These are phyloP conservation scores for Calonectria crousiana DNA, from an alignment of 2,329 filamentous ascomycete species.

Conservation along the genomic window DNA sequence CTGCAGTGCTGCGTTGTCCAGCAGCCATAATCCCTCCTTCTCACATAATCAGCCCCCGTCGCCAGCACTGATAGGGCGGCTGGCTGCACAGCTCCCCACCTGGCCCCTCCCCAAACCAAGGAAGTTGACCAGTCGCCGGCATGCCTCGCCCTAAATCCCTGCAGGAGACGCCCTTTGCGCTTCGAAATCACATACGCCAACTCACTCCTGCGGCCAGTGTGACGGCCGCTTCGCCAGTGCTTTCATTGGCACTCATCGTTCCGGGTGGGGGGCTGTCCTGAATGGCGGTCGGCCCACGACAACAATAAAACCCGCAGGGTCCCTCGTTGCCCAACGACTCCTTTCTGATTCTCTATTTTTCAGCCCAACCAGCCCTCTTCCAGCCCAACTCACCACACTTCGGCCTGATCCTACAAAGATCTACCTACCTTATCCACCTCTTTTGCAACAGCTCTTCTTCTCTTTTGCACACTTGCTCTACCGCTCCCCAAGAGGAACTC, in stretches of 20 bases:
- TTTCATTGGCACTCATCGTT: slow-evolving; percentile 40
- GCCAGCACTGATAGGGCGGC: slow-evolving; percentile 58
- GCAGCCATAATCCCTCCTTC: slow-evolving; percentile 58
- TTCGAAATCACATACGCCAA: slow-evolving; percentile 55
- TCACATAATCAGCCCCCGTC: slow-evolving; percentile 47
- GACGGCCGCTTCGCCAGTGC: slow-evolving; percentile 51
- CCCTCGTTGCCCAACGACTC: slow-evolving; percentile 57
- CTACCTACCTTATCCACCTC: slow-evolving; percentile 37
- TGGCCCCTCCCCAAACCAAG: slow-evolving; percentile 52
- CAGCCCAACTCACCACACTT: slow-evolving; percentile 52
- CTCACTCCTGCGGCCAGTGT: slow-evolving; percentile 62
- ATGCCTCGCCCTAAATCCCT: slow-evolving; percentile 49
- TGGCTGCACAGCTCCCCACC: slow-evolving; percentile 52
- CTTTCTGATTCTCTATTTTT: slow-evolving; percentile 47
- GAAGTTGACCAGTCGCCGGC: slow-evolving; percentile 52
- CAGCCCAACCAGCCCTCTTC: slow-evolving; percentile 53
- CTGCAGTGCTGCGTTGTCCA: slow-evolving; percentile 60
- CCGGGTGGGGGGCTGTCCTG: slow-evolving; percentile 41
- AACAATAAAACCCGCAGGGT: slow-evolving; percentile 64
- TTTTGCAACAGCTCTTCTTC: slow-evolving; percentile 34
- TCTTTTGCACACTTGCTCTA: slow-evolving; percentile 35
- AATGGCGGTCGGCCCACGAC: slow-evolving; percentile 45
- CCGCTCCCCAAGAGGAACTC: slow-evolving; percentile 31
- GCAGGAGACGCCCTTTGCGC: slow-evolving; percentile 43
- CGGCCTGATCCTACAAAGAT: slow-evolving; percentile 41